phyloP scores from a whole-genome alignment of 305 asterid genomes.

The Lippia alba region DNA sequence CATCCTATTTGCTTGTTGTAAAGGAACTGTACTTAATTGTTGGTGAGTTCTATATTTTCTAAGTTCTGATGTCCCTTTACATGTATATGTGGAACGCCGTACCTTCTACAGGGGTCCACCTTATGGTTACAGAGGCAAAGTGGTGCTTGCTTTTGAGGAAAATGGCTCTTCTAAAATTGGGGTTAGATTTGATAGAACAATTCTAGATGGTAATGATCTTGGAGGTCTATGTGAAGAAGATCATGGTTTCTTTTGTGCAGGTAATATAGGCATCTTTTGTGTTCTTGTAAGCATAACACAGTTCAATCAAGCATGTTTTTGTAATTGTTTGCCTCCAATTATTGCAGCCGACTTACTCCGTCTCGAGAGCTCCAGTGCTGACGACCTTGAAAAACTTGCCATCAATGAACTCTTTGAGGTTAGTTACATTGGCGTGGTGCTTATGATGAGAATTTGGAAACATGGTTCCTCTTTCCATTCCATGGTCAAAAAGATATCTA shows the following conservation, averaged over 20 bases:
- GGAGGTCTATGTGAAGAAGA: slow-evolving; percentile 92
- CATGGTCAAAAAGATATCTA: background rate
- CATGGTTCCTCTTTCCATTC: slow-evolving; percentile 16
- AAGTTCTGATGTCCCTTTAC: slow-evolving; percentile 24
- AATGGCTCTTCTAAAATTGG: slow-evolving; percentile 89
- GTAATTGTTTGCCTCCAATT: slow-evolving; percentile 26
- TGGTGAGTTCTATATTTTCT: slow-evolving; percentile 21
- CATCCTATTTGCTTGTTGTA: slow-evolving; percentile 17
- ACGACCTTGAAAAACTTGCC: slow-evolving; percentile 70
- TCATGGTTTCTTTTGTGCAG: slow-evolving; percentile 90
- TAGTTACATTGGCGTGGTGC: slow-evolving; percentile 26
- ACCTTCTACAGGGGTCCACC: slow-evolving; percentile 72
- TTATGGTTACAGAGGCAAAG: slow-evolving; percentile 77
- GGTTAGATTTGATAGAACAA: slow-evolving; percentile 78
- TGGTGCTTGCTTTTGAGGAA: slow-evolving; percentile 81
- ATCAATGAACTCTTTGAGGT: slow-evolving; percentile 90
- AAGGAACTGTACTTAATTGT: slow-evolving; percentile 15
- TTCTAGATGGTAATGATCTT: slow-evolving; percentile 89
- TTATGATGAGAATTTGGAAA: slow-evolving; percentile 13
- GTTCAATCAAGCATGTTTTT: slow-evolving; percentile 9
- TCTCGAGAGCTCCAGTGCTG: slow-evolving; percentile 72
- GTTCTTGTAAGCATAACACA: slow-evolving; percentile 4
- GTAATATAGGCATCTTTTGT: slow-evolving; percentile 43
- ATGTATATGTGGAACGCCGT: slow-evolving; percentile 14
- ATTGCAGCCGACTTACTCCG: slow-evolving; percentile 77